Base-by-base conservation (phyloP, 257 asterid species). In the Cordia subcordata region DNA sequence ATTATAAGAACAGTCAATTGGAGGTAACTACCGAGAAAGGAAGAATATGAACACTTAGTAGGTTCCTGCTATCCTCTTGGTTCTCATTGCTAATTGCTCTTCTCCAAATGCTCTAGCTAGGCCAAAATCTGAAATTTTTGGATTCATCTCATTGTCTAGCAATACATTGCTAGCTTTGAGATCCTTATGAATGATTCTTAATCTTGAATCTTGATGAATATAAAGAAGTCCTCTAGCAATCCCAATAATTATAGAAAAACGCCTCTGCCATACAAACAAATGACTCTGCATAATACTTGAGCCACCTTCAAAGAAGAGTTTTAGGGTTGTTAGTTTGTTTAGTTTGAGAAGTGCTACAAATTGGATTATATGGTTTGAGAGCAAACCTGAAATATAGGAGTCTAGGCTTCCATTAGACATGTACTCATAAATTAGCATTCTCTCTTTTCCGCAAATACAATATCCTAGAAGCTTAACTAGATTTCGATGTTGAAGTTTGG, bases 121-220 rank as follows among this genome's bases (percentile, higher is more conserved):
- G 6, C 82, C 82, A 20, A 78, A 70, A 50, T 70, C 73, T 19
- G 76, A 73, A 33, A 72, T 77, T 40, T 64, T 74, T 4, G 76
- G 76, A 17, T 32, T 67, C 78, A 74, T 73, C 9, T 67, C 74
- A 8, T 9, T 19, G 52, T 77, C 83, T 11, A 72, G 53, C 13
- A 70, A 61, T 18, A 72, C 55, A 49, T 77, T 77, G 59, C 79
- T 66, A 0, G 82, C 67, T 64, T 76, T 76, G 45, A 71, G 70
- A 59, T 76, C 81, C 44, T 77, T 38, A 12, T 68, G 81, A 58
- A 76, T 63, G 11, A 77, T 60, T 47, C 78, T 44, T 17, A 77
- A 56, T 5, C 70, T 62, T 5, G 84, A 75, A 49, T 79, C 84
- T 59, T 71, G 71, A 60, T 77, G 82, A 23, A 77, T 79, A 44